Base-by-base conservation (phyloP, 257 asterid species). In the Leonotis leonurus region DNA sequence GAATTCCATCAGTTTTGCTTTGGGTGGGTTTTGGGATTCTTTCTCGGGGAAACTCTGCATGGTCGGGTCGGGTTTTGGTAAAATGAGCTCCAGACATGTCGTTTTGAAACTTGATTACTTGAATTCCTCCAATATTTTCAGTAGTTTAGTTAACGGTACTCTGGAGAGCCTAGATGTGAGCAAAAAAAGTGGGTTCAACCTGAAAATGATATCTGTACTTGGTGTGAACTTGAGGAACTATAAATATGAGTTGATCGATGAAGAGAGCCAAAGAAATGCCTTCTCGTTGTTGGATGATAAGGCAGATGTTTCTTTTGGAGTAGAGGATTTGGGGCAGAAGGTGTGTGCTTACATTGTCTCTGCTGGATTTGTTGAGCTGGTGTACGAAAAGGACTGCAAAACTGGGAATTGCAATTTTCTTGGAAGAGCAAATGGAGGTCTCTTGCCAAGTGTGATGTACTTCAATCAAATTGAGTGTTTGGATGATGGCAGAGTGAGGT, bases 11-110 rank as follows among this genome's bases (percentile, higher is more conserved):
- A 71, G n/a, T 51, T 79, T 80, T 56, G 46, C 63, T 10, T 21
- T 91, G 53, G 68, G 62, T 24, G 98, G 98, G 40, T 82, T 79
- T 64, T 91, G 96, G 98, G 81, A 85, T 71, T 86, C 90, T 52
- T 26, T 55, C 20, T 74, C 90, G 3, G 95, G 98, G 65, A 86
- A 81, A 70, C 85, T 91, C 18, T 91, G 98, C 67, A 82, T 88
- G 96, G 75, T 85, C 9, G 95, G 94, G n/a, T 59, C 85, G 17
- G 96, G 91, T 68, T 44, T 52, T 30, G 74, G 76, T 12, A 74
- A 50, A 64, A 68, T 60, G 6, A 62, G 77, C 43, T 70, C 74
- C 40, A 43, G 63, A 70, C 62, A 73, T 41, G 83, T 70, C 51
- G 92, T 84, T 79, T 74, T 91, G 20, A 91, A 91, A 86, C 89